These are phyloP conservation scores for Fusarium cyanostomum DNA, from an alignment of 2,329 filamentous ascomycete species.

Conservation along the genomic window DNA sequence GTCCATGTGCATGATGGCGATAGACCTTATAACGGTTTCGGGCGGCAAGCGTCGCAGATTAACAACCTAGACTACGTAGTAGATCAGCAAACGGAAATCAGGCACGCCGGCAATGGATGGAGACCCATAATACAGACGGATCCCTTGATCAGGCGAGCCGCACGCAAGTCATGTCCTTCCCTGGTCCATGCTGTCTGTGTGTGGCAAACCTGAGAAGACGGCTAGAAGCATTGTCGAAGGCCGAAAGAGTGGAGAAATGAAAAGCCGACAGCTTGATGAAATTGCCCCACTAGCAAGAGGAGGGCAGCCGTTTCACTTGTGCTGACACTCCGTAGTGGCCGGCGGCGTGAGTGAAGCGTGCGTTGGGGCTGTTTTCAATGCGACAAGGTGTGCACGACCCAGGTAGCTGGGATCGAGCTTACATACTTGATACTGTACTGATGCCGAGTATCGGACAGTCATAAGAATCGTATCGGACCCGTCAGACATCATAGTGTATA, in stretches of 20 bases:
- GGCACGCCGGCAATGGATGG: slow-evolving; percentile 21
- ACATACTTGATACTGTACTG: slow-evolving; percentile 6
- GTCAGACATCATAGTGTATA: slow-evolving; percentile 1
- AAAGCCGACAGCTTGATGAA: not conserved
- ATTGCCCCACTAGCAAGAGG: slow-evolving; percentile 11
- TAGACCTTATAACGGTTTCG: slow-evolving; percentile 26
- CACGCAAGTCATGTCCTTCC: slow-evolving; percentile 4
- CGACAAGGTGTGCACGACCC: slow-evolving; percentile 30
- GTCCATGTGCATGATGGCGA: no score
- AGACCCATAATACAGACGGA: slow-evolving; percentile 27
- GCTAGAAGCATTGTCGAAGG: slow-evolving; percentile 38
- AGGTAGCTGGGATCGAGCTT: slow-evolving; percentile 20
- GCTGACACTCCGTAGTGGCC: slow-evolving; percentile 20
- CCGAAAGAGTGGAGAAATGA: slow-evolving; percentile 18
- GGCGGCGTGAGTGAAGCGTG: not conserved
- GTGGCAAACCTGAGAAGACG: slow-evolving; percentile 34
- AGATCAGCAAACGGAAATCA: slow-evolving; percentile 27
- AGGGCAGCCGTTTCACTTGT: slow-evolving; percentile 29
- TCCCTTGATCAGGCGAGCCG: slow-evolving; percentile 30
- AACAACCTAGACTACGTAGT: no score
- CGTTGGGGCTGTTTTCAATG: slow-evolving; percentile 18
- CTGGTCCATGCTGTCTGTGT: slow-evolving; percentile 27
- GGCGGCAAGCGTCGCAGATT: slow-evolving; percentile 29
- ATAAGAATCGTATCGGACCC: slow-evolving; percentile 5
- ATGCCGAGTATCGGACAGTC: slow-evolving; percentile 8